Evolutionary conservation across 257 asterid genomes (phyloP), one percentile per base, ranked within the genome.

Genomic region (Solanum infundibuliforme): DNA sequence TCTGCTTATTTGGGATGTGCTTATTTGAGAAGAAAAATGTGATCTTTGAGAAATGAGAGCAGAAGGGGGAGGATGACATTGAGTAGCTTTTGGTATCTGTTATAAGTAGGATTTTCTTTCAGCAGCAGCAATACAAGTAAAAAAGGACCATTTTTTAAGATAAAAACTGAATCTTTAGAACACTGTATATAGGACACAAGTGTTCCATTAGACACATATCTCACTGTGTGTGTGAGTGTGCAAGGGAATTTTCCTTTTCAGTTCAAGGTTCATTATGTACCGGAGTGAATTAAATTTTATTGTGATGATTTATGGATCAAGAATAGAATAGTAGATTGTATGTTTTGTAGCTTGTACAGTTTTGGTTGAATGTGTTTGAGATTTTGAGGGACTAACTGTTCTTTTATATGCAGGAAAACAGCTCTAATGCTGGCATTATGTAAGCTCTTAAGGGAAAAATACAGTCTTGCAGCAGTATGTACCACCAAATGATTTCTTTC

Each of bases 381-480:
- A n/a, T 69, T 29, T 71, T 29, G 69, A 41, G 34, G 18, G 10
- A 27, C 87, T 86, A 65, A 38, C 9, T 36, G 16, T 73, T 55
- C 36, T 23, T 84, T 84, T 25, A 48, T n/a, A 23, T 89, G 94
- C 96, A 95, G 98, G 85, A 96, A 96, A 89, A 96, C 99, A 10
- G 98, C 99, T 27, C 85, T 96, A 88, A 96, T 96, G 99, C 90
- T 96, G 72, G 98, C 97, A 74, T 88, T 95, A 89, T 95, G 98
- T 89, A 93, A 93, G 79, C 31, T 82, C 87, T 93, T 96, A 14
- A 95, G 98, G 90, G 98, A 95, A 88, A 93, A 92, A 87, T 96
- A 96, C 93, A 95, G 98, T 88, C 98, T 96, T 84, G 99, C 98
- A 52, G 98, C 98, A 90, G 98, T 96, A 92, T 60, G 98, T 92